A percentile compares a stretch with the other conserved stretches of the same genome.
These are phyloP conservation scores for Scorias spongiosa DNA, from an alignment of 2,329 filamentous ascomycete genomes.

Conservation along the genomic window DNA sequence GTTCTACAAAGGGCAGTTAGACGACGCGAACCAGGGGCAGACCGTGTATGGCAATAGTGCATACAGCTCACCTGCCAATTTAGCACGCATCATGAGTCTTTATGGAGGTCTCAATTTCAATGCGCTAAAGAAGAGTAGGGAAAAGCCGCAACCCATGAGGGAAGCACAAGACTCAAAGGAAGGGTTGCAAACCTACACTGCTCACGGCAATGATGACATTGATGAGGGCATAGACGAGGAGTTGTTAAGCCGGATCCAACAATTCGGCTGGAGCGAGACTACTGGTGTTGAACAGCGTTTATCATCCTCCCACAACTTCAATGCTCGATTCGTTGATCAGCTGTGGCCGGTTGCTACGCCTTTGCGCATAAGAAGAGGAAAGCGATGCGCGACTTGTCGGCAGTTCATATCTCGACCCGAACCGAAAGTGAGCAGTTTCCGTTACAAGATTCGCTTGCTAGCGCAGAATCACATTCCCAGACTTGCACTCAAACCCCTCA, in stretches of 20 bases:
- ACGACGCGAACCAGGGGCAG: conserved; percentile 41
- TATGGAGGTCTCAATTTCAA: conserved; percentile 54
- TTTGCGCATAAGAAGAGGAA: conserved; percentile 81
- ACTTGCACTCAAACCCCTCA: conserved; percentile 51
- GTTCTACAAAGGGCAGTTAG: conserved; percentile 71
- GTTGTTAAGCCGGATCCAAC: conserved; percentile 39
- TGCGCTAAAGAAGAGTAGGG: conserved; percentile 48
- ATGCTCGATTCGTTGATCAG: conserved; percentile 51
- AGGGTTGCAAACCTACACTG: conserved; percentile 45
- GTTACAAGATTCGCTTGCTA: conserved; percentile 84
- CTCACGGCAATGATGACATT: conserved; percentile 6
- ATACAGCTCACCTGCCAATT: conserved; percentile 61
- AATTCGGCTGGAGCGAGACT: conserved; percentile 53
- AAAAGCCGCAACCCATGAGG: conserved; percentile 59
- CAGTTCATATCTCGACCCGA: conserved; percentile 95
- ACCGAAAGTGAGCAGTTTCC: conserved; percentile 71
- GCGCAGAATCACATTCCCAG: conserved; percentile 74
- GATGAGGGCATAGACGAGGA: conserved; percentile 46
- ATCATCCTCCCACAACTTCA: conserved; percentile 32
- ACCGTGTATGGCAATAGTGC: conserved; percentile 36
- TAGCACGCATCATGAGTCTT: conserved; percentile 81
- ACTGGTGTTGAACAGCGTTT: conserved; percentile 37
- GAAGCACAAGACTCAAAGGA: conserved; percentile 59
- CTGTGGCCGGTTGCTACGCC: conserved; percentile 70
- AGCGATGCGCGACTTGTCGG: conserved; percentile 80